phyloP scores from a whole-genome alignment of 192 early-diverging fungal species.

The Pecoramyces ruminantium region DNA sequence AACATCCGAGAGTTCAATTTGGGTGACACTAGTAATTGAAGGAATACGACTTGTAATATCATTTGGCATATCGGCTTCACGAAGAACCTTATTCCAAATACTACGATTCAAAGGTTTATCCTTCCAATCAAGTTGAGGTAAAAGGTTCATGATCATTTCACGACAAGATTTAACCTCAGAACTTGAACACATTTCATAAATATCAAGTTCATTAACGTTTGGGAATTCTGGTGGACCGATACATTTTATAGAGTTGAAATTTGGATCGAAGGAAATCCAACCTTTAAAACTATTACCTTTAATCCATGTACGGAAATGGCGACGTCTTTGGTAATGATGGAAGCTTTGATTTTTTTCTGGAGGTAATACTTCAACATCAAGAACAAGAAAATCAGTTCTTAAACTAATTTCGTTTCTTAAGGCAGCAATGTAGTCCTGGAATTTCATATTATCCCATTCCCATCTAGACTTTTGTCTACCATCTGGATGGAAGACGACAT shows the following conservation, averaged over 20 bases:
- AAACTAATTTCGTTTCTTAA: background rate
- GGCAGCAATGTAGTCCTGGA: background rate
- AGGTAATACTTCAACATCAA: background rate
- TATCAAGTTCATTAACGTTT: background rate
- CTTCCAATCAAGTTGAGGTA: background rate
- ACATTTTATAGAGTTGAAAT: background rate
- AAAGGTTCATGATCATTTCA: background rate
- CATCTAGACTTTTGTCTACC: background rate
- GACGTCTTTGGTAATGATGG: background rate
- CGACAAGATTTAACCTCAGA: background rate
- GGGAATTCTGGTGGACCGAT: background rate
- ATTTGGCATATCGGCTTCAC: background rate
- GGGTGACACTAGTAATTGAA: background rate
- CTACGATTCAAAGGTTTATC: background rate
- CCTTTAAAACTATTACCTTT: background rate
- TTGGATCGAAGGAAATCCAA: background rate
- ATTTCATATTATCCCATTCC: background rate
- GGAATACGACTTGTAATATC: background rate
- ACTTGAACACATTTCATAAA: background rate
- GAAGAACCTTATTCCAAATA: background rate
- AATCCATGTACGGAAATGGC: background rate
- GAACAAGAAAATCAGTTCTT: background rate
- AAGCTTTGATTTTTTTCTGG: background rate
- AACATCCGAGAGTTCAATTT: background rate
- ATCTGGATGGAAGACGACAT: background rate